Evolutionary conservation across 2,329 filamentous ascomycete genomes (phyloP).

Genomic region (Orbilia ellipsospora): DNA sequence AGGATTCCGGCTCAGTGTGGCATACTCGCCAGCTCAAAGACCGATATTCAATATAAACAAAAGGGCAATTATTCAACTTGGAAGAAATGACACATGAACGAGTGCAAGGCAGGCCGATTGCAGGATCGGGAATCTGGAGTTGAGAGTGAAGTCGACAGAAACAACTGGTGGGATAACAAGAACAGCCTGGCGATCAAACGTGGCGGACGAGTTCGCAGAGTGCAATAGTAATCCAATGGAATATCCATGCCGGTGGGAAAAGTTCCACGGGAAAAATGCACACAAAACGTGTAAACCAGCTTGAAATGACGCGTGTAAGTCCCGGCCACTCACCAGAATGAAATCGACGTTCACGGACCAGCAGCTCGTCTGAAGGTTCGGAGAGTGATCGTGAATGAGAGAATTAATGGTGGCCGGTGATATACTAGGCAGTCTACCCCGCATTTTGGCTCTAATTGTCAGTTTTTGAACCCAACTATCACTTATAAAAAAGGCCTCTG

Average conservation of each 20-base stretch:
- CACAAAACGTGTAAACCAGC: constrained; percentile 18
- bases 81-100: constrained; percentile 5
- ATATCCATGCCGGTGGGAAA: constrained; percentile 9
- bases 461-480: constrained; percentile 38
- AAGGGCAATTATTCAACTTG: not conserved
- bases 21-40: constrained; percentile 24
- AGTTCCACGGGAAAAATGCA: constrained; percentile 11
- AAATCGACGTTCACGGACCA: constrained; percentile 55
- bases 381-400: constrained; percentile 52
- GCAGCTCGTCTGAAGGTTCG: constrained; percentile 37
- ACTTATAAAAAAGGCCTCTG: constrained; percentile 9
- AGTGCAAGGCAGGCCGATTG: constrained; percentile 14
- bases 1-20: not conserved
- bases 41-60: constrained; percentile 7
- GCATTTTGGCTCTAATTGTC: constrained; percentile 55
- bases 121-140: constrained; percentile 1
- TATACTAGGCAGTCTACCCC: constrained; percentile 45
- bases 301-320: constrained; percentile 41
- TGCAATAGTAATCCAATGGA: constrained; percentile 6
- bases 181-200: constrained; percentile 33
- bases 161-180: not conserved
- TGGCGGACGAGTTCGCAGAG: constrained; percentile 6
- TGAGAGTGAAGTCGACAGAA: not conserved
- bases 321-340: constrained; percentile 47
- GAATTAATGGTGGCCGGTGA: constrained; percentile 39